These are phyloP conservation scores for Eutypa lata DNA, from an alignment of 2,329 filamentous ascomycete species.

Conservation along the genomic window DNA sequence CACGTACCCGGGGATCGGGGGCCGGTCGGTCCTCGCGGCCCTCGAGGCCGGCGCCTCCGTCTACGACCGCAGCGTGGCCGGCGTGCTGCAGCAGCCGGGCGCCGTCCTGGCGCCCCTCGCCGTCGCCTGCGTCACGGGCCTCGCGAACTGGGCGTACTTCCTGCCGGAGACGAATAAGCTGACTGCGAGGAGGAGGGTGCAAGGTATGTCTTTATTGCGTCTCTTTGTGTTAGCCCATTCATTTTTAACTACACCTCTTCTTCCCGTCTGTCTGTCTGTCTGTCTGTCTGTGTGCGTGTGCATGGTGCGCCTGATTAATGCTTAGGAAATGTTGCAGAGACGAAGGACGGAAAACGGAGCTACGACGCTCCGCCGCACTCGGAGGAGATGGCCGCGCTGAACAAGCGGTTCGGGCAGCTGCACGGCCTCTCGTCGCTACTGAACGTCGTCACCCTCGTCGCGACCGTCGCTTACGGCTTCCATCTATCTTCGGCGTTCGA, in stretches of 20 bases:
- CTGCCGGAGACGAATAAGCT: conserved; percentile 72
- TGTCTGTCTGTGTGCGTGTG: too few species aligned
- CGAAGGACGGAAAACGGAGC: conserved; percentile 83
- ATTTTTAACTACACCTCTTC: too few species aligned
- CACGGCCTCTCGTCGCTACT: conserved; percentile 80
- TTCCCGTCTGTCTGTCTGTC: too few species aligned
- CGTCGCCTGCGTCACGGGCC: conserved; percentile 66
- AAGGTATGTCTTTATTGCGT: conserved; percentile 66
- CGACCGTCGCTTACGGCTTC: conserved; percentile 74
- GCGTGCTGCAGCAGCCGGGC: conserved; percentile 55
- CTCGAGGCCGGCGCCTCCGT: conserved; percentile 38
- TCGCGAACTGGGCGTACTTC: conserved; percentile 68
- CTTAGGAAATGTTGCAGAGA: too few species aligned
- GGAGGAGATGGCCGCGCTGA: conserved; percentile 76
- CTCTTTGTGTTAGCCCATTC: too few species aligned
- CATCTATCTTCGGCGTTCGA: conserved; percentile 63
- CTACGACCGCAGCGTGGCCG: conserved; percentile 45
- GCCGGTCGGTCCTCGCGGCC: conserved; percentile 26
- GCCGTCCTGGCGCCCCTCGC: conserved; percentile 66
- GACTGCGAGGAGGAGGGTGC: conserved; percentile 73
- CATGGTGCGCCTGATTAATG: too few species aligned
- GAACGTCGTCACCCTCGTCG: conserved; percentile 69
- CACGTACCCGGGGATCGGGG: conserved; percentile 80
- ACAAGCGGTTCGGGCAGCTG: conserved; percentile 72
- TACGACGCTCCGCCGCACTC: conserved; percentile 78